Evolutionary conservation across 83 land plant species (phyloP), one percentile per base, ranked within the genome.

Genomic region (Picea engelmannii): DNA sequence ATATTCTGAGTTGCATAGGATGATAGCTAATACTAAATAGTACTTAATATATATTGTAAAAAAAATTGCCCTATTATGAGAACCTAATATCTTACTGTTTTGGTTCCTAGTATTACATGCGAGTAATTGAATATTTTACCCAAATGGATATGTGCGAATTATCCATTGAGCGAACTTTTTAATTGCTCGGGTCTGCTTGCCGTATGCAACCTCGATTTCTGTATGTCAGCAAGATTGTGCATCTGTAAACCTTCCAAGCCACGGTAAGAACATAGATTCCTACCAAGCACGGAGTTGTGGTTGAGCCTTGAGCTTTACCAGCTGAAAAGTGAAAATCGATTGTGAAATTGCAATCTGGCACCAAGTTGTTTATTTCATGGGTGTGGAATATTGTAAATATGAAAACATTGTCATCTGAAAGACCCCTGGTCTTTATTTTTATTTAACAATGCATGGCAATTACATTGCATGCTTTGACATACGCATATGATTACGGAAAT

Each of bases 301-400:
- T 11, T 12, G 58, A 52, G 58, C 11, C 58, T 52, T 52, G 58
- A 52, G 58, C 58, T 11, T 52, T 11, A 11, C 12, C 58, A 52
- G 12, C 49, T 47, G 49, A 52, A 10, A 10, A 52, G 15, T 55
- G 15, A 12, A 44, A 44, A 55, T 55, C 4, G 12, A 55, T 55
- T 55, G 59, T 3, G 59, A 71, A 47, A 73, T 38, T 73, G 76
- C 76, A 68, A n/a, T 73, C 76, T 40, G 58, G 25, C 58, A n/a
- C 58, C 47, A 73, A 44, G 24, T 42, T 73, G 10, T 12, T 73
- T 47, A 44, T 73, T 44, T n/a, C 21, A 21, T 47, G 58, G 21
- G 58, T n/a, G 55, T 73, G 47, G 76, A 73, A 47, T 73, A 73
- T 44, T 73, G 55, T 73, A 73, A 73, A 73, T 44, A 42, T 23